phyloP scores from a whole-genome alignment of 768 basidiomycete species.

The Serpula lacrymans region DNA sequence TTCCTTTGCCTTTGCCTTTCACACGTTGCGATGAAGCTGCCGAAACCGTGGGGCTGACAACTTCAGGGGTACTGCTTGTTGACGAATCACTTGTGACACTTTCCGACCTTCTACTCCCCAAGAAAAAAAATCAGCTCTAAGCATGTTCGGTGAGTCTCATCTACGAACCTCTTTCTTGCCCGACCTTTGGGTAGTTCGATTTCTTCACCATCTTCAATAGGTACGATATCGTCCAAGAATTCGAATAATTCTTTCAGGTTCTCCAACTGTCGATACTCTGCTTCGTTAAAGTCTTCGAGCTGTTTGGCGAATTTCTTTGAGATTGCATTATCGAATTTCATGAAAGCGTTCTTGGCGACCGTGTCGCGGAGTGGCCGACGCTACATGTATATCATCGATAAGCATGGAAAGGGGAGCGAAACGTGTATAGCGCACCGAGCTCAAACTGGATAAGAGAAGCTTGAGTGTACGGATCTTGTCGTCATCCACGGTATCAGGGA shows the following conservation, averaged over 20 bases:
- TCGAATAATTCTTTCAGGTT: constrained; percentile 61
- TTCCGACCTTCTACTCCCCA: constrained; percentile 47
- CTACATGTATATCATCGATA: constrained; percentile 26
- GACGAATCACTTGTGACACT: constrained; percentile 49
- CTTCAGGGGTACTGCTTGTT: constrained; percentile 37
- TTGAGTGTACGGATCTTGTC: constrained; percentile 63
- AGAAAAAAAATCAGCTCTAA: constrained; percentile 5
- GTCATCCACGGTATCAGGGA: constrained; percentile 71
- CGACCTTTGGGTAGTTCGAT: constrained; percentile 36
- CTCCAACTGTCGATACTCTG: constrained; percentile 63
- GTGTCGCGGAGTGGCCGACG: constrained; percentile 58
- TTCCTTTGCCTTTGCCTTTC: constrained; percentile 30
- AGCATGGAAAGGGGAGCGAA: neutral
- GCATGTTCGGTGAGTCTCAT: constrained; percentile 1
- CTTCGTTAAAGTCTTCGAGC: constrained; percentile 69
- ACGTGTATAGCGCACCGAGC: constrained; percentile 36
- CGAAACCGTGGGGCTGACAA: constrained; percentile 26
- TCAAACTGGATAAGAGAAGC: constrained; percentile 57
- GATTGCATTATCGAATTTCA: constrained; percentile 63
- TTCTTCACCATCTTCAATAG: constrained; percentile 60
- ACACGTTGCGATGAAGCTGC: constrained; percentile 22
- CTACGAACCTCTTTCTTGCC: constrained; percentile 49
- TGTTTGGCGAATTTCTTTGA: constrained; percentile 70
- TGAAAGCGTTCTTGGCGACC: constrained; percentile 63
- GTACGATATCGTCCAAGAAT: constrained; percentile 70